These are phyloP conservation scores for Fusarium oxysporum DNA, from an alignment of 2,329 filamentous ascomycete species.

Conservation along the genomic window DNA sequence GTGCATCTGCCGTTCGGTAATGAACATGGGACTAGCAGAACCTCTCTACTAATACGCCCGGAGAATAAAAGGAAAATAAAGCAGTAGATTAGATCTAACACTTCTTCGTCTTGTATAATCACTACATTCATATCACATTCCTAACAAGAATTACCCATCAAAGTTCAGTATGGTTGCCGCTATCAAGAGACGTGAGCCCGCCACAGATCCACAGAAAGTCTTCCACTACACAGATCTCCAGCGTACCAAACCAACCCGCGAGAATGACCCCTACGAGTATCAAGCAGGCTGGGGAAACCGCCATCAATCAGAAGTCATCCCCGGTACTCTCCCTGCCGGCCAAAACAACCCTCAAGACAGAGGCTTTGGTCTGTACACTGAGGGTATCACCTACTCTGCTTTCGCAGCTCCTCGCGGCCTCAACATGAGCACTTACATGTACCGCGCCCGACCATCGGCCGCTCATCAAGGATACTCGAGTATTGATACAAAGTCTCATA, in stretches of 20 bases:
- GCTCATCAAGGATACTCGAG: neutral
- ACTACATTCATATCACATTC: neutral
- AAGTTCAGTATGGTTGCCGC: neutral
- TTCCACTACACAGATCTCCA: constrained; percentile 32
- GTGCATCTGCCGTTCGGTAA: neutral
- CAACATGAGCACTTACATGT: constrained; percentile 24
- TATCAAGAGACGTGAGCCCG: neutral
- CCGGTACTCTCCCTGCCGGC: constrained; percentile 3
- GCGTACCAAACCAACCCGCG: constrained; percentile 16
- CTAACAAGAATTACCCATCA: fast-evolving
- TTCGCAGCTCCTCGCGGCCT: constrained; percentile 15
- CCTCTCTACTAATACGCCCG: neutral
- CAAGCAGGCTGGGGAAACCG: constrained; percentile 16
- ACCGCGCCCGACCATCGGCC: constrained; percentile 18
- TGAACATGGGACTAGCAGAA: neutral
- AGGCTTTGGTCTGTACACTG: constrained; percentile 23
- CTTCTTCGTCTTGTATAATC: no score
- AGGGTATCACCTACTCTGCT: constrained; percentile 32
- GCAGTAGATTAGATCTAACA: neutral
- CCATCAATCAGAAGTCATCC: constrained; percentile 28
- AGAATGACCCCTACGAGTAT: constrained; percentile 29
- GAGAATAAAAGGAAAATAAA: neutral
- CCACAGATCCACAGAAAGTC: constrained; percentile 16
- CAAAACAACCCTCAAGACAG: constrained; percentile 27
- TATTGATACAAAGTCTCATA: constrained; percentile 15